Percentiles rank a stretch among this genome's conserved stretches.
Conservation (phyloP, 495 filamentous ascomycete species). For the Penicillium tannophilum region DNA sequence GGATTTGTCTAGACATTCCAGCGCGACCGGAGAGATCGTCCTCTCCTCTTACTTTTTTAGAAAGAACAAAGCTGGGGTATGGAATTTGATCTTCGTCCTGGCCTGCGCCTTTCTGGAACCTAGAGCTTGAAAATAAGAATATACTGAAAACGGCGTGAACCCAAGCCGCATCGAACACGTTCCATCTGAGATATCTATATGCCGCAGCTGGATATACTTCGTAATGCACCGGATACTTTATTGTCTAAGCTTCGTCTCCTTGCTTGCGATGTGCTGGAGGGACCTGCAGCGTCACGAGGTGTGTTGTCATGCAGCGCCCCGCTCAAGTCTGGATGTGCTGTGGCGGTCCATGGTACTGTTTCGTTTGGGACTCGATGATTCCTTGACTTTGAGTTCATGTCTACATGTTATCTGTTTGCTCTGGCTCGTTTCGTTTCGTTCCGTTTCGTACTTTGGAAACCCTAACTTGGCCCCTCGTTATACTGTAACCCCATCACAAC, state of each 20-base stretch:
- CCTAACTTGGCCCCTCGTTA: conserved; percentile 2
- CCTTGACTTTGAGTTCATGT: conserved; percentile 14
- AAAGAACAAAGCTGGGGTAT: conserved; percentile 3
- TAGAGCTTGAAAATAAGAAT: background rate
- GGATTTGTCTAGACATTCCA: conserved; percentile 24
- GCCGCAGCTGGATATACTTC: background rate
- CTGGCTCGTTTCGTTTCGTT: background rate
- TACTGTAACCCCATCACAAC: background rate
- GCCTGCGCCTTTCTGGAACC: background rate
- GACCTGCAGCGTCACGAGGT: conserved; percentile 27
- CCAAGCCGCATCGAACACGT: background rate
- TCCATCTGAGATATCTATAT: background rate
- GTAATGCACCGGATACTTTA: conserved; percentile 2
- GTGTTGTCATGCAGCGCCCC: conserved; percentile 15
- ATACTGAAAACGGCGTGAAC: conserved; percentile 5
- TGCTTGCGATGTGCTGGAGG: background rate
- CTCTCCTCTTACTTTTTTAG: conserved; percentile 5
- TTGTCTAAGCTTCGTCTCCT: conserved; percentile 8
- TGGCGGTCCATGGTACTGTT: conserved; percentile 17
- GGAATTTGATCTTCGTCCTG: conserved; percentile 10
- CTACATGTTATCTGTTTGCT: background rate
- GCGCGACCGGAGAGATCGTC: conserved; percentile 16
- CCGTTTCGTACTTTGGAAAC: background rate
- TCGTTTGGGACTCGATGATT: conserved; percentile 25
- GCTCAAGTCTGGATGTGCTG: conserved; percentile 2